Conservation (phyloP, 2,329 filamentous ascomycete genomes). For the Nothophaeocryptopus gaeumannii region DNA sequence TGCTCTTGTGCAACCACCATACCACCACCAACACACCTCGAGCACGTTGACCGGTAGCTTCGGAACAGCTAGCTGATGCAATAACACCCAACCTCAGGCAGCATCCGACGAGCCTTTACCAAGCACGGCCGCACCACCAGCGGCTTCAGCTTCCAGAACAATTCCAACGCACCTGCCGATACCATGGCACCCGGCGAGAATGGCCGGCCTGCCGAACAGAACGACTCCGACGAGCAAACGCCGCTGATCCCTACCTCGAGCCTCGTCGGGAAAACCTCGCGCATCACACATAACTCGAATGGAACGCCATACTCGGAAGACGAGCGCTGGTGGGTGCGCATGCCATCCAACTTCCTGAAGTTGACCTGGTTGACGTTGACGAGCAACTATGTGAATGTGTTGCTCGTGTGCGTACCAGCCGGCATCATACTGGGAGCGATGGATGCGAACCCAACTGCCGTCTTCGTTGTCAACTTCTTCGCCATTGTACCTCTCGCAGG, state of each 20-base stretch:
- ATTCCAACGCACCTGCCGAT: conserved; percentile 7
- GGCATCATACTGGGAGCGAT: conserved; percentile 65
- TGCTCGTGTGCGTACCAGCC: conserved; percentile 70
- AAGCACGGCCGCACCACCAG: conserved; percentile 26
- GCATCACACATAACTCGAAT: conserved; percentile 9
- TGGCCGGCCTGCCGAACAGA: conserved; percentile 16
- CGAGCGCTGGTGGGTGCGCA: conserved; percentile 21
- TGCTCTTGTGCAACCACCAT: background rate
- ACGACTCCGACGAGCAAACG: conserved; percentile 27
- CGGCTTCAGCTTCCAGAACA: conserved; percentile 15
- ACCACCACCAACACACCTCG: background rate
- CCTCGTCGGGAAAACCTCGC: conserved; percentile 17
- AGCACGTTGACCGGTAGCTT: no score
- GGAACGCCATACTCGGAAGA: conserved; percentile 18
- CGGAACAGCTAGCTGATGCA: no score
- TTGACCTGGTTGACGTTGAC: conserved; percentile 42
- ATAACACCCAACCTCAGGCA: background rate
- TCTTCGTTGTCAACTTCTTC: conserved; percentile 77
- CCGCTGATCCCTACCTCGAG: conserved; percentile 26
- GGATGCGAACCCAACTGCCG: conserved; percentile 62
- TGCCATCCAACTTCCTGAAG: conserved; percentile 23
- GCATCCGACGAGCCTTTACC: conserved; percentile 24
- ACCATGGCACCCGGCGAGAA: conserved; percentile 21
- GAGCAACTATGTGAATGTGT: conserved; percentile 63
- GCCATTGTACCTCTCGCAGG: conserved; percentile 75